Conservation (phyloP, 352 stramenopile genomes). For the Phytopythium kandeliae region DNA sequence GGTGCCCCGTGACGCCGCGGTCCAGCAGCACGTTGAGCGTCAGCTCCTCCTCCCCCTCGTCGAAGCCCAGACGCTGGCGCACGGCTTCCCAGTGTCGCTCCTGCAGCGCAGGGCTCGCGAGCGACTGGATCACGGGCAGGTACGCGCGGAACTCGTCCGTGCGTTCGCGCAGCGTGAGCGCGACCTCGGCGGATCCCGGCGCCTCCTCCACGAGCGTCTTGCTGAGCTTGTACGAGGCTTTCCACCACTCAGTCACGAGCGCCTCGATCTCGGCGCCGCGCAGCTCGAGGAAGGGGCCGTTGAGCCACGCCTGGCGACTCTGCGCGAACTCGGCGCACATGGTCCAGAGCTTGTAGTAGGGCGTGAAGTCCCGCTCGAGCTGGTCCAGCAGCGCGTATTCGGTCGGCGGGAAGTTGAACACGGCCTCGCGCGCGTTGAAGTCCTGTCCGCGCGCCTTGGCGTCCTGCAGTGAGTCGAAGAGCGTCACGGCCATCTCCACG, state of each 20-base stretch:
- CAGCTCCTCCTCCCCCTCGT: constrained; percentile 81
- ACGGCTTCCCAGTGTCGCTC: constrained; percentile 91
- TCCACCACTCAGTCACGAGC: constrained; percentile 92
- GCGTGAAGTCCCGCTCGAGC: constrained; percentile 82
- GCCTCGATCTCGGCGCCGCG: constrained; percentile 86
- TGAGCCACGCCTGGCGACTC: constrained; percentile 89
- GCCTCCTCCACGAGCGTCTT: constrained; percentile 87
- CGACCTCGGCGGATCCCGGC: constrained; percentile 84
- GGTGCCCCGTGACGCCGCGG: constrained; percentile 76
- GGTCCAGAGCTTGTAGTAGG: constrained; percentile 94
- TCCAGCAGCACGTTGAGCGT: constrained; percentile 79
- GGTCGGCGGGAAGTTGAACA: constrained; percentile 92
- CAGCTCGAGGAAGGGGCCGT: constrained; percentile 89
- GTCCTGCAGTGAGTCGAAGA: constrained; percentile 89
- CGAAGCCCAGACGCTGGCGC: constrained; percentile 86
- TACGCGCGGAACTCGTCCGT: constrained; percentile 91
- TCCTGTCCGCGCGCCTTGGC: constrained; percentile 87
- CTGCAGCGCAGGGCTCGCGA: constrained; percentile 90
- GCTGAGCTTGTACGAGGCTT: constrained; percentile 89
- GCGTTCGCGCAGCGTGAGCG: constrained; percentile 82
- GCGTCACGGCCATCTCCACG: constrained; percentile 76
- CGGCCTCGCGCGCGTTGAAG: constrained; percentile 90
- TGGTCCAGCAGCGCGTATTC: constrained; percentile 87
- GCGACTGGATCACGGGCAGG: constrained; percentile 89
- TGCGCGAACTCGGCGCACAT: constrained; percentile 94